Conservation (phyloP, 2,329 filamentous ascomycete species). For the Peltaster fructicola region DNA sequence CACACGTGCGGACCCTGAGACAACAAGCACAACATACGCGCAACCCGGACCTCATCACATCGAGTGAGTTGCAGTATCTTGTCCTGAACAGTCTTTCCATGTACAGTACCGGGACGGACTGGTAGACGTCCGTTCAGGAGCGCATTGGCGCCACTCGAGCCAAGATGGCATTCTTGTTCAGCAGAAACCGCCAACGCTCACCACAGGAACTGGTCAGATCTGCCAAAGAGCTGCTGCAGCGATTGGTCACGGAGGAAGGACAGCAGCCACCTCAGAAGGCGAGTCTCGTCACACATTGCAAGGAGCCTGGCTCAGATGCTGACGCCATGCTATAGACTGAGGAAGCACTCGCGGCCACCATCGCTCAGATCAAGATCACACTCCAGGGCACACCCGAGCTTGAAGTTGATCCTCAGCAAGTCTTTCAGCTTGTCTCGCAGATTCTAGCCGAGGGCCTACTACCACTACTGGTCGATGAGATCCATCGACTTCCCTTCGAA, state of each 20-base stretch:
- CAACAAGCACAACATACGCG: too few species aligned
- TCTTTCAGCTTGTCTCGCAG: slow-evolving; percentile 67
- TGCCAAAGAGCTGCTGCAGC: slow-evolving; percentile 45
- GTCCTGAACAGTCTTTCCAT: too few species aligned
- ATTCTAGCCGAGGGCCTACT: slow-evolving; percentile 83
- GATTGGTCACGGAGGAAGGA: slow-evolving; percentile 35
- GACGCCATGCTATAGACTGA: slow-evolving; percentile 37
- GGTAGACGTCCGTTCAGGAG: too few species aligned
- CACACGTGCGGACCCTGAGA: too few species aligned
- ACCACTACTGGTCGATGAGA: slow-evolving; percentile 61
- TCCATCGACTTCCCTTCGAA: slow-evolving; percentile 82
- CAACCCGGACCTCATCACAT: too few species aligned
- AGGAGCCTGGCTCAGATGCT: slow-evolving; percentile 1
- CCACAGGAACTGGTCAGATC: slow-evolving; percentile 43
- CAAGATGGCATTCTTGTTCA: slow-evolving; percentile 54
- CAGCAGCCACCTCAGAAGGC: slow-evolving; percentile 39
- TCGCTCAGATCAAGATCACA: slow-evolving; percentile 80
- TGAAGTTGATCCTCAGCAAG: slow-evolving; percentile 72
- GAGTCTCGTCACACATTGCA: slow-evolving; percentile 5
- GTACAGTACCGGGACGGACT: too few species aligned
- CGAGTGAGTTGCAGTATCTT: too few species aligned
- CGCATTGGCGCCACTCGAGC: too few species aligned
- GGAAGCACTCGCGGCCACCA: slow-evolving; percentile 72
- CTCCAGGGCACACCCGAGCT: slow-evolving; percentile 87
- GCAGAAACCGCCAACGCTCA: slow-evolving; percentile 42